Percentiles rank a stretch among this genome's conserved stretches.
Evolutionary conservation across 768 basidiomycete genomes (phyloP).

Genomic region (Collybia sordida): DNA sequence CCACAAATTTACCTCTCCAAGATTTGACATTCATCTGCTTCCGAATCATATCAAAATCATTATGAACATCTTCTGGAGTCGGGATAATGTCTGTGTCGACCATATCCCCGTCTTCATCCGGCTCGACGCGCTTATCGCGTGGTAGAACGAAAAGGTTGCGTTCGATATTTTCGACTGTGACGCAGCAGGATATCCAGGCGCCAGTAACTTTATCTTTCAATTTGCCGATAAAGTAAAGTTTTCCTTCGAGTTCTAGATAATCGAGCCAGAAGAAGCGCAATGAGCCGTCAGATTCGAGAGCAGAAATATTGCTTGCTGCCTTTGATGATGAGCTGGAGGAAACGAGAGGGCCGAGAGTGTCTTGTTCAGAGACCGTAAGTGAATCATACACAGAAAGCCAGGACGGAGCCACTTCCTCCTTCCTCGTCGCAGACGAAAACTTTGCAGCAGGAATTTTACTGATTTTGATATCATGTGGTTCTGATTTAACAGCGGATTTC

Average conservation of each 20-base stretch:
- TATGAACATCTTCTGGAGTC: conserved; percentile 66
- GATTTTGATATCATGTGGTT: conserved; percentile 25
- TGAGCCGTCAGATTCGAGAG: conserved; percentile 81
- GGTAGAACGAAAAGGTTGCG: conserved; percentile 92
- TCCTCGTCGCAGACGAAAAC: conserved; percentile 25
- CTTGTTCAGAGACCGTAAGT: conserved; percentile 58
- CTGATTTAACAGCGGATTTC: conserved; percentile 32
- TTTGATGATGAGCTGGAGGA: conserved; percentile 30
- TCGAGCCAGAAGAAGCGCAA: conserved; percentile 96
- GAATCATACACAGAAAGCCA: conserved; percentile 82
- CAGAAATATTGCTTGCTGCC: conserved; percentile 45
- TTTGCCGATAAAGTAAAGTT: conserved; percentile 89
- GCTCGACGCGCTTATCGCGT: conserved; percentile 59
- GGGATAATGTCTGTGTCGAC: conserved; percentile 78
- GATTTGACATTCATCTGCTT: conserved; percentile 69
- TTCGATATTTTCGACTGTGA: conserved; percentile 82
- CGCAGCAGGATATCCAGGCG: conserved; percentile 80
- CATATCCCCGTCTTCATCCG: conserved; percentile 56
- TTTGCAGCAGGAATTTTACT: conserved; percentile 9
- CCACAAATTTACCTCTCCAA: conserved; percentile 84
- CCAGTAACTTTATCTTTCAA: conserved; percentile 73
- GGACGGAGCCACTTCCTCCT: conserved; percentile 46
- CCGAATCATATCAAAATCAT: conserved; percentile 81
- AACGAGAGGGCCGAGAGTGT: conserved; percentile 52
- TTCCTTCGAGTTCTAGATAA: conserved; percentile 84